phyloP scores from a whole-genome alignment of 768 basidiomycete genomes.

The Roridomyces roridus region DNA sequence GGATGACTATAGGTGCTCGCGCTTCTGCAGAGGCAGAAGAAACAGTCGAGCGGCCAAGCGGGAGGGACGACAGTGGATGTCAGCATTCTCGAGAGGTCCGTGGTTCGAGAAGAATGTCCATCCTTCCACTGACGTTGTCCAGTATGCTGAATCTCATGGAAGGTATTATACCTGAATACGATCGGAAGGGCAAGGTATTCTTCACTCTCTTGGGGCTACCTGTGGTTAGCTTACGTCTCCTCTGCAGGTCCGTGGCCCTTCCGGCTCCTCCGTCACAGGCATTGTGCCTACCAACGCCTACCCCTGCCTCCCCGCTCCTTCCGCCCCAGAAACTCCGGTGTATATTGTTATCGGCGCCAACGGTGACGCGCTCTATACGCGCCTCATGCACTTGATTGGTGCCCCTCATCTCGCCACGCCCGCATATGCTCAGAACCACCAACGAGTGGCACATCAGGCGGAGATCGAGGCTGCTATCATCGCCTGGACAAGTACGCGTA shows the following conservation, averaged over 20 bases:
- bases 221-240: not conserved
- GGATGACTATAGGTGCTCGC: slow-evolving; percentile 58
- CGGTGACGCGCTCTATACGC: slow-evolving; percentile 71
- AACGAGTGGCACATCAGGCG: slow-evolving; percentile 67
- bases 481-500: slow-evolving; percentile 58
- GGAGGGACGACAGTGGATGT: slow-evolving; percentile 71
- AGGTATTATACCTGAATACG: slow-evolving; percentile 77
- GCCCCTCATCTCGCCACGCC: slow-evolving; percentile 66
- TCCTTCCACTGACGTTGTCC: not conserved
- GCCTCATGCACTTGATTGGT: slow-evolving; percentile 66
- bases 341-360: slow-evolving; percentile 79
- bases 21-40: slow-evolving; percentile 53
- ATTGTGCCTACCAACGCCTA: slow-evolving; percentile 81
- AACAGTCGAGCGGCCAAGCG: slow-evolving; percentile 31
- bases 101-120: not conserved
- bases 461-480: slow-evolving; percentile 71
- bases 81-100: slow-evolving; percentile 74
- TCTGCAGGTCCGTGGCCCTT: slow-evolving; percentile 68
- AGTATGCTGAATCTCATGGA: slow-evolving; percentile 84
- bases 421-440: slow-evolving; percentile 58
- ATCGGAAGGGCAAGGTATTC: slow-evolving; percentile 68
- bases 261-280: slow-evolving; percentile 76
- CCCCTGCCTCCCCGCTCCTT: slow-evolving; percentile 60
- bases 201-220: not conserved
- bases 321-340: slow-evolving; percentile 46